Percentiles rank a stretch among this genome's conserved stretches.
phyloP scores from a whole-genome alignment of 2,329 filamentous ascomycete genomes.

The Aspergillus melleus region DNA sequence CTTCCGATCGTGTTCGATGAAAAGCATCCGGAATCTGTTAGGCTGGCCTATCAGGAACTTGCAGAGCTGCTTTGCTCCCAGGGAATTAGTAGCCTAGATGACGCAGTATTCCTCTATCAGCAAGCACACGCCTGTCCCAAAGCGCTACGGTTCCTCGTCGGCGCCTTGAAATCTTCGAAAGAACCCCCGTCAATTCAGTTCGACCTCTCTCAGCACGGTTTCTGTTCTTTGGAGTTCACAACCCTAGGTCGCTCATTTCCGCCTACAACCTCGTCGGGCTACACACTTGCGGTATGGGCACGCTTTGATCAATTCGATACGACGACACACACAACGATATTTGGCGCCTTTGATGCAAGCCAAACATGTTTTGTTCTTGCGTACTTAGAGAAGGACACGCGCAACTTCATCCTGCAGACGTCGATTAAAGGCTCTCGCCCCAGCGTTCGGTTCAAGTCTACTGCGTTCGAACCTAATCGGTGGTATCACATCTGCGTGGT shows the following conservation, averaged over 20 bases:
- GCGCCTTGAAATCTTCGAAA: constrained; percentile 71
- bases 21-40: constrained; percentile 57
- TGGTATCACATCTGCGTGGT: constrained; percentile 96
- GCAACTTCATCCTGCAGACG: constrained; percentile 92
- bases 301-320: constrained; percentile 83
- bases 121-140: constrained; percentile 53
- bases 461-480: constrained; percentile 68
- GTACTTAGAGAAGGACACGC: constrained; percentile 91
- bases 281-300: constrained; percentile 88
- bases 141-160: constrained; percentile 69
- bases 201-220: constrained; percentile 83
- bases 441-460: constrained; percentile 89
- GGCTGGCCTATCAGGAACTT: constrained; percentile 61
- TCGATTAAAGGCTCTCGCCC: constrained; percentile 83
- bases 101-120: constrained; percentile 75
- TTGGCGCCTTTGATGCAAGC: constrained; percentile 87
- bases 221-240: constrained; percentile 84
- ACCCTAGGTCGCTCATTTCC: constrained; percentile 85
- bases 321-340: constrained; percentile 86
- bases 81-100: constrained; percentile 76
- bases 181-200: constrained; percentile 88
- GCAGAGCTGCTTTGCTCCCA: constrained; percentile 69
- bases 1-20: constrained; percentile 63
- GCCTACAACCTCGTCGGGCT: constrained; percentile 73
- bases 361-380: constrained; percentile 93